Evolutionary conservation across 2,329 filamentous ascomycete species (phyloP).

Genomic region (Fusarium caatingaense): DNA sequence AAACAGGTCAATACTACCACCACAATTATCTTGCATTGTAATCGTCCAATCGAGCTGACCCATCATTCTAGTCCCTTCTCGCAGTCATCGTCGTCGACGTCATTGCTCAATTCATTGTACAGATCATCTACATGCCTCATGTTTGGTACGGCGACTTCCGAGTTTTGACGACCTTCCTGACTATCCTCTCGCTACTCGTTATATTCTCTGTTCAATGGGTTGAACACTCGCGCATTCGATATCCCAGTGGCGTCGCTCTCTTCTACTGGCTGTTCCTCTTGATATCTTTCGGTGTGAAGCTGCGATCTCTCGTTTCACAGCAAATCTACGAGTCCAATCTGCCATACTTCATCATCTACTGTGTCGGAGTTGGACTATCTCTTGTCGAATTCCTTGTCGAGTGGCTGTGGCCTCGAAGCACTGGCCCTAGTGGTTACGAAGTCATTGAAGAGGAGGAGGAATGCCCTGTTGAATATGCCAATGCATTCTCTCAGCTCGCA

Average conservation of each 20-base stretch:
- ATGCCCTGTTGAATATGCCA: conserved; percentile 87
- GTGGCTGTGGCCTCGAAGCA: conserved; percentile 85
- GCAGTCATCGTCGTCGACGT: conserved; percentile 75
- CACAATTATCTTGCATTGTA: background rate
- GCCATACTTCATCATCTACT: conserved; percentile 83
- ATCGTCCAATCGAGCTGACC: conserved; percentile 25
- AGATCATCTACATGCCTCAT: conserved; percentile 75
- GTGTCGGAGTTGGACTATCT: conserved; percentile 76
- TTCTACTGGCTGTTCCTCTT: conserved; percentile 93
- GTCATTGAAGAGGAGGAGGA: conserved; percentile 69
- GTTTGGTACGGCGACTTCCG: conserved; percentile 86
- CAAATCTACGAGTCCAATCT: conserved; percentile 73
- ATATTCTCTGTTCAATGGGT: conserved; percentile 86
- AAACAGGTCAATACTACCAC: conserved; percentile 75
- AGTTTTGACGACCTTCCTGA: conserved; percentile 82
- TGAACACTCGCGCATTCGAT: conserved; percentile 84
- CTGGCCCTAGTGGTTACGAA: conserved; percentile 65
- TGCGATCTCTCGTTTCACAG: conserved; percentile 86
- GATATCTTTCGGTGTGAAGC: conserved; percentile 81
- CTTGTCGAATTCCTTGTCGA: conserved; percentile 80
- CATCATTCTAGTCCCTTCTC: conserved; percentile 63
- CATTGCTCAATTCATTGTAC: conserved; percentile 77
- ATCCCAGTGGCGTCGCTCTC: conserved; percentile 87
- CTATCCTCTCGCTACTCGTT: conserved; percentile 76
- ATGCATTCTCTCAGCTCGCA: conserved; percentile 91